Evolutionary conservation across 2,329 filamentous ascomycete genomes (phyloP), one percentile per base, ranked within the genome.

Genomic region (Xylaria sp.): DNA sequence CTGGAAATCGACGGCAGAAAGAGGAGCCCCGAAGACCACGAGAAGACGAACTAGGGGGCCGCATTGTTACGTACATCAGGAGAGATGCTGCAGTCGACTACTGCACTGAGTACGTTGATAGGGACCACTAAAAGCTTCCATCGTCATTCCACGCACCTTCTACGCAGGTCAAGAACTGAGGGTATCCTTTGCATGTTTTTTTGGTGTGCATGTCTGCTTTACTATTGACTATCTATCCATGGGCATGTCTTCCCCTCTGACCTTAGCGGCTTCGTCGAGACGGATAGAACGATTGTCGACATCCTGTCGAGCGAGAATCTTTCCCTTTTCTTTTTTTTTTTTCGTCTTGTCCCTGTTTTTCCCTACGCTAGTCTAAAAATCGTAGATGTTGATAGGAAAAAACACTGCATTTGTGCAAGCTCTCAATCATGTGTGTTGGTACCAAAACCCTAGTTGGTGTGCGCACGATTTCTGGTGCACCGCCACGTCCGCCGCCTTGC

Each of bases 101-200:
- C n/a, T n/a, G n/a, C n/a, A n/a, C 31, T 33, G 12, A n/a, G 37
- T n/a, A 40, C 37, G n/a, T n/a, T n/a, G n/a, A n/a, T n/a, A n/a
- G 19, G 19, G 37, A 21, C n/a, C 57, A 35, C 51, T 57, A 38
- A 53, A 57, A 46, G 31, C 65, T 70, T 71, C 69, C 65, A 67
- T 65, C 55, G n/a, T 57, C 40, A 62, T 70, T 70, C 69, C 33
- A 64, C 43, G 33, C 57, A 56, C 40, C 47, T 53, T 61, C 42
- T 47, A 42, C 17, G 31, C 40, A 51, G 28, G 17, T n/a, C 25
- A 53, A 31, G 11, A 43, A 33, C 2, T 2, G 42, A 46, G 45
- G 25, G 28, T 33, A 17, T 49, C 6, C 15, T 33, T 49, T 33
- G 28, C 25, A 19, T 47, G 25, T n/a, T 31, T 47, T 17, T 14